Conservation (phyloP, 257 asterid genomes). For the Linderniella brevidens region DNA sequence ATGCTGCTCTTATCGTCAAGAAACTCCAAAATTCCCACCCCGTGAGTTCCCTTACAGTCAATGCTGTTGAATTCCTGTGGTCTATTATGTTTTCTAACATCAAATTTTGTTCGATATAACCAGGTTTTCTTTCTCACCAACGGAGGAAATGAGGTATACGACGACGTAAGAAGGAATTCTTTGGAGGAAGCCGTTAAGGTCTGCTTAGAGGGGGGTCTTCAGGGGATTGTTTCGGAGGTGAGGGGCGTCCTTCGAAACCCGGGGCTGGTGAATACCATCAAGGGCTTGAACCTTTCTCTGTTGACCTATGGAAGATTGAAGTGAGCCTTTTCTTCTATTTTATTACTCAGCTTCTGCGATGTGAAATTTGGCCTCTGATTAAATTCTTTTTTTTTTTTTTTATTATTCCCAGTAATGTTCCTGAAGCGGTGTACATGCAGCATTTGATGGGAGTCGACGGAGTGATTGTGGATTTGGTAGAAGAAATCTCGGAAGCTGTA, state of each 20-base stretch:
- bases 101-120: background rate
- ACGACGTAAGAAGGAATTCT: slow-evolving; percentile 60
- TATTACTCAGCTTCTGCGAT: background rate
- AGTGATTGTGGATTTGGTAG: slow-evolving; percentile 72
- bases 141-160: slow-evolving; percentile 66
- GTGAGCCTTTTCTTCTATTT: slow-evolving; percentile 21
- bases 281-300: slow-evolving; percentile 54
- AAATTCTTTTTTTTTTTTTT: background rate
- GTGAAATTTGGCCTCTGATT: background rate
- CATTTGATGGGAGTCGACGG: slow-evolving; percentile 89
- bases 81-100: background rate
- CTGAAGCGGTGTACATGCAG: slow-evolving; percentile 82
- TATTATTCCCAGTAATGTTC: slow-evolving; percentile 32
- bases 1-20: slow-evolving; percentile 49
- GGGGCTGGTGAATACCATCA: slow-evolving; percentile 53
- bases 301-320: slow-evolving; percentile 75
- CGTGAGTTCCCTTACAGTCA: slow-evolving; percentile 18
- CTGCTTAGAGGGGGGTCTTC: slow-evolving; percentile 68
- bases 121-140: slow-evolving; percentile 83
- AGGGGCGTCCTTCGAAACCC: slow-evolving; percentile 65
- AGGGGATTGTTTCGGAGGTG: slow-evolving; percentile 86
- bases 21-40: slow-evolving; percentile 61
- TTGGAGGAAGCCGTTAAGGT: slow-evolving; percentile 71
- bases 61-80: background rate
- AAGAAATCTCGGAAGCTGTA: slow-evolving; percentile 54